Evolutionary conservation across 2,329 filamentous ascomycete species (phyloP), one percentile per base, ranked within the genome.

Genomic region (Cercospora nicotianae): DNA sequence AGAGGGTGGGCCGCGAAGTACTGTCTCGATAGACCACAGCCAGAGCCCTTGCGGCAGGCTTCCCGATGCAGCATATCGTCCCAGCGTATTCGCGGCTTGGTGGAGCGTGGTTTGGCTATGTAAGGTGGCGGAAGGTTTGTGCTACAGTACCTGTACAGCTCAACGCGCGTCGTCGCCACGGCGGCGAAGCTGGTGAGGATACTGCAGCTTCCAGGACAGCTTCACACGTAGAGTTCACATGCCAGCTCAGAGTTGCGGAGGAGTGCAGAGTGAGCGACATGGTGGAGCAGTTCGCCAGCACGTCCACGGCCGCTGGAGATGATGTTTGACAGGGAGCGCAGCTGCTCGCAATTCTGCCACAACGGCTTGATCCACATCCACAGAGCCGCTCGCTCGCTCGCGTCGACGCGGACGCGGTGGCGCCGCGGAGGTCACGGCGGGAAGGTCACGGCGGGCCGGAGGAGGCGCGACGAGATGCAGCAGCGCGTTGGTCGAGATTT

Each of bases 321-420:
- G 62, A 68, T 70, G 66, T 45, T 59, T 18, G 64, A 70, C 66
- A 64, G 62, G 68, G 63, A 48, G 58, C 16, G 26, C 53, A 58
- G 66, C 57, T 60, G 62, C 61, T 70, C 69, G 53, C 69, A 70
- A 69, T 70, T 65, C 69, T 65, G 64, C 64, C 67, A 65, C 26
- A 67, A 69, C 67, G 67, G 60, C 55, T 59, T 33, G 20, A 58
- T n/a, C 45, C 45, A 51, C 20, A 28, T 48, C 53, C 26, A 48
- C 63, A 51, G 53, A 48, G 45, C 48, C 61, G 48, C 39, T 42
- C 31, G 18, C n/a, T 26, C 61, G 48, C 39, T 42, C 31, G 18
- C 12, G 33, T 48, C 42, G 42, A 42, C 36, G 36, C 36, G 33
- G 33, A 39, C 33, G 13, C 42, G 42, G 42, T 48, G 42, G 42